Conservation (phyloP, 202 grass and related monocot genomes). For the Miscanthus sacchariflorus region DNA sequence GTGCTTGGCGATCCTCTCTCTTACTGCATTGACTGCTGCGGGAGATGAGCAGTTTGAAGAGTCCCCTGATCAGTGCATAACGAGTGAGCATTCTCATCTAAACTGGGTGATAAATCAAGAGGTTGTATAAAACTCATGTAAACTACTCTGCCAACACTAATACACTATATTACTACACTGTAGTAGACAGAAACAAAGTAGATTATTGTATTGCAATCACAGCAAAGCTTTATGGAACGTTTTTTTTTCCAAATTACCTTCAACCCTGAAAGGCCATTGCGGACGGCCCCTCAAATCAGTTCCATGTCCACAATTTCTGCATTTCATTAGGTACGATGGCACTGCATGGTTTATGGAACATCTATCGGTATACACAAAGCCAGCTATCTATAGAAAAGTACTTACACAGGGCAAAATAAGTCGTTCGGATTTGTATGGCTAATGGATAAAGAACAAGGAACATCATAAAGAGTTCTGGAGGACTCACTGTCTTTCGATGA, state of each 20-base stretch:
- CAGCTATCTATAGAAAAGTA: neutral
- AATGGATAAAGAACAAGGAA: neutral
- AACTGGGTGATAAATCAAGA: constrained; percentile 23
- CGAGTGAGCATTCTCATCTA: constrained; percentile 33
- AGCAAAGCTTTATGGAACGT: constrained; percentile 10
- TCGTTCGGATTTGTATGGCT: constrained; percentile 7
- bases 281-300: constrained; percentile 95
- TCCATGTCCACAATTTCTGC: constrained; percentile 92
- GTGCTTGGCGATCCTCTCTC: constrained; percentile 65
- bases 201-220: too few relatives aligned
- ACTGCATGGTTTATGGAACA: constrained; percentile 52
- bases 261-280: constrained; percentile 70
- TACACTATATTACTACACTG: constrained; percentile 1
- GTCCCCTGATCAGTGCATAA: constrained; percentile 57
- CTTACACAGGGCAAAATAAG: neutral
- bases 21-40: constrained; percentile 72
- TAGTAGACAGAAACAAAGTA: neutral
- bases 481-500: constrained; percentile 77
- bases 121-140: constrained; percentile 4
- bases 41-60: constrained; percentile 81
- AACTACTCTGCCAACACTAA: constrained; percentile 3
- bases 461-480: constrained; percentile 19
- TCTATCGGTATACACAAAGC: constrained; percentile 13
- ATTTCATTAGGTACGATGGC: constrained; percentile 90
- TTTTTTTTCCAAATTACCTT: constrained; percentile 59